Conservation (phyloP, 164 flowering plant species). For the Piper longum region DNA sequence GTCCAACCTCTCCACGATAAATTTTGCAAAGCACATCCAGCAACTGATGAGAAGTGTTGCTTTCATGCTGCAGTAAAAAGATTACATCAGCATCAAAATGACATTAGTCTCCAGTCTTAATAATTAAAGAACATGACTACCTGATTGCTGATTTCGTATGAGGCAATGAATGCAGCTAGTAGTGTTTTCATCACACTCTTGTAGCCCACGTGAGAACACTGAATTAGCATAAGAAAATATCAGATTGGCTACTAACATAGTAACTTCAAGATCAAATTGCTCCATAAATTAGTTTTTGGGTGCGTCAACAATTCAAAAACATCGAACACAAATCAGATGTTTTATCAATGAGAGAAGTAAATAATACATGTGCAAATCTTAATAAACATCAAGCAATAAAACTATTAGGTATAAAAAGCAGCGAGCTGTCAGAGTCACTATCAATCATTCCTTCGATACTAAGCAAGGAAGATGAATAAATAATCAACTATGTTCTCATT, state of each 20-base stretch:
- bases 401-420: too few relatives aligned
- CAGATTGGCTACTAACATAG: neutral
- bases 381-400: too few relatives aligned
- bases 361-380: too few relatives aligned
- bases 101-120: neutral
- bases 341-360: too few relatives aligned
- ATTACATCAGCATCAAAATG: conserved; percentile 5
- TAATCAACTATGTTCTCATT: too few relatives aligned
- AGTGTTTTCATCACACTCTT: conserved; percentile 85
- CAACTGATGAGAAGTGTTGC: conserved; percentile 42
- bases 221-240: conserved; percentile 6
- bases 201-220: conserved; percentile 79
- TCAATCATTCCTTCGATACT: too few relatives aligned
- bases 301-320: too few relatives aligned
- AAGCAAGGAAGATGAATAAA: too few relatives aligned
- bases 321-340: too few relatives aligned
- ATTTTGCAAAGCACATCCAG: conserved; percentile 66
- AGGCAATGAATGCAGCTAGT: conserved; percentile 82
- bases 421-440: too few relatives aligned
- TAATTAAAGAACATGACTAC: conserved; percentile 18
- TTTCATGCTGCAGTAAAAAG: conserved; percentile 51
- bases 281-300: neutral
- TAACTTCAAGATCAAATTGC: neutral
- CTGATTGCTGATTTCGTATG: conserved; percentile 79
- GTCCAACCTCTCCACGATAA: conserved; percentile 78